phyloP scores from a whole-genome alignment of 768 basidiomycete genomes.

The Leccinum incarnatum region DNA sequence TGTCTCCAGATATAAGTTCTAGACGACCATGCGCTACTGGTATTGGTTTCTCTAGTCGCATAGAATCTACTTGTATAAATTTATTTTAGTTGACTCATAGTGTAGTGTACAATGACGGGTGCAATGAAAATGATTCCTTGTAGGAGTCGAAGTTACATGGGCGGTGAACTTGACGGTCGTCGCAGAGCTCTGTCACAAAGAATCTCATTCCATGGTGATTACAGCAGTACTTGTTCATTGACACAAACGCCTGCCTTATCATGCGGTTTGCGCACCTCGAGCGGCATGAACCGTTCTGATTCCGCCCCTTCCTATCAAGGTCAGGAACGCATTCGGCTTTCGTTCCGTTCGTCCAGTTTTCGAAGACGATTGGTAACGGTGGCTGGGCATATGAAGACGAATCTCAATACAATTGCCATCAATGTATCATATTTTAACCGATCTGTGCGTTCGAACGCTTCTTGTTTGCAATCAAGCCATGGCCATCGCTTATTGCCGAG shows the following conservation, averaged over 20 bases:
- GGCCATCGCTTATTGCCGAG: neutral
- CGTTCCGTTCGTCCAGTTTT: neutral
- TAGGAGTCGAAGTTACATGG: neutral
- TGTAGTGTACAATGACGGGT: neutral
- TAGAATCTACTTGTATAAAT: neutral
- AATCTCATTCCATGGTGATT: too few species aligned
- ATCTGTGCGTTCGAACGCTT: neutral
- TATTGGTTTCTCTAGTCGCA: neutral
- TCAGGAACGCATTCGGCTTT: neutral
- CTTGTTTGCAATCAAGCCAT: neutral
- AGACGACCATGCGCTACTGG: neutral
- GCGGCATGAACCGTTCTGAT: too few species aligned
- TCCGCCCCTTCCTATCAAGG: neutral
- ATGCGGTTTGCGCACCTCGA: too few species aligned
- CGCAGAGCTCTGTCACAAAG: too few species aligned
- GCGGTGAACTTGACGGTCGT: too few species aligned
- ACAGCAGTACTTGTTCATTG: too few species aligned
- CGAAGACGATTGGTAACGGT: neutral
- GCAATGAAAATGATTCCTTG: neutral
- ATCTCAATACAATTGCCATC: too few species aligned
- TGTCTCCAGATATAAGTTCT: constrained; percentile 39
- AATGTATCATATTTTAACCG: too few species aligned
- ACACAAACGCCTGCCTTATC: too few species aligned
- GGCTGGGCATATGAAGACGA: too few species aligned
- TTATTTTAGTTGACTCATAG: neutral